A percentile compares a stretch with the other conserved stretches of the same genome.
Conservation (phyloP, 106 monocot genomes). For the Amphibolis antarctica region DNA sequence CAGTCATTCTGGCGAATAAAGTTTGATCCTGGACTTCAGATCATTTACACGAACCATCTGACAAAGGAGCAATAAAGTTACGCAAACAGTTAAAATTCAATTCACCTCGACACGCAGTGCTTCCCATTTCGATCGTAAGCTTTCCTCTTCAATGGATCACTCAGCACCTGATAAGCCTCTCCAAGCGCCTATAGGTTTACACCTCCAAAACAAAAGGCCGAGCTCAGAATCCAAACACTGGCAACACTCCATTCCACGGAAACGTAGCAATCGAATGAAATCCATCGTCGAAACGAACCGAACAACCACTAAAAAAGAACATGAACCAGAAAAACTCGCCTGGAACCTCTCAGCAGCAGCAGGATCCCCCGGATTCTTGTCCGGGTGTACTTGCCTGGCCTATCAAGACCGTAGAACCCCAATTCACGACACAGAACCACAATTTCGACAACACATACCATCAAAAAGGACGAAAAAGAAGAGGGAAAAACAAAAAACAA, state of each 20-base stretch:
- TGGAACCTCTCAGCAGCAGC: slow-evolving; percentile 2
- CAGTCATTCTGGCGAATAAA: too few species aligned
- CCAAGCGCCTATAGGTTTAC: slow-evolving; percentile 35
- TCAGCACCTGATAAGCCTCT: slow-evolving; percentile 81
- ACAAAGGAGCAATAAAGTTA: too few species aligned
- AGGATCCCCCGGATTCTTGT: slow-evolving; percentile 7
- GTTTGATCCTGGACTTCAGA: too few species aligned
- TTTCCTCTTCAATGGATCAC: slow-evolving; percentile 55
- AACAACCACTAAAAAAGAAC: too few species aligned
- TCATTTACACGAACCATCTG: too few species aligned
- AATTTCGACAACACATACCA: not conserved
- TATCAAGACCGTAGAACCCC: not conserved
- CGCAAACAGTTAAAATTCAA: too few species aligned
- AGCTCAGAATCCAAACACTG: not conserved
- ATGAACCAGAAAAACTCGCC: not conserved
- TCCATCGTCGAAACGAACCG: not conserved
- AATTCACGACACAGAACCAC: too few species aligned
- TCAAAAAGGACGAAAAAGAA: too few species aligned
- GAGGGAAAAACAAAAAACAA: not conserved
- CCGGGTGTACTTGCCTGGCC: slow-evolving; percentile 8
- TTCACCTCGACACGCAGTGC: slow-evolving; percentile 42
- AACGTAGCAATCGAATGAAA: not conserved
- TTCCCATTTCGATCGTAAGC: slow-evolving; percentile 63
- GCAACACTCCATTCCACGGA: not conserved
- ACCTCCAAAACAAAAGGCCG: not conserved